Conservation (phyloP, 768 basidiomycete genomes). For the Trametes coccinea region DNA sequence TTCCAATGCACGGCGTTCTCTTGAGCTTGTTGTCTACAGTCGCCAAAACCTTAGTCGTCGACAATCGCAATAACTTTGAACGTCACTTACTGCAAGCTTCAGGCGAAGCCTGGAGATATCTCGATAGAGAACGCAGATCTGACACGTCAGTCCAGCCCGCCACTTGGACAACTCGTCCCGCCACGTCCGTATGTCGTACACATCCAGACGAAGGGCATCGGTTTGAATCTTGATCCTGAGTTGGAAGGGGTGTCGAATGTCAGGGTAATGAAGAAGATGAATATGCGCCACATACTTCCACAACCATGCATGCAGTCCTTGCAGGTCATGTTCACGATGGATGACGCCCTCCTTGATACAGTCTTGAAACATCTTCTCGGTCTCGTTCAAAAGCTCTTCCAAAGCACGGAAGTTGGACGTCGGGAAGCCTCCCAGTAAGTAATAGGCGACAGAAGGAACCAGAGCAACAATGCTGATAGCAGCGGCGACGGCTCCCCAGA, state of each 20-base stretch:
- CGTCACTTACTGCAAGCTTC: too few relatives aligned
- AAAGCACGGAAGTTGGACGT: not conserved
- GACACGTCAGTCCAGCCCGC: not conserved
- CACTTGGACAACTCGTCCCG: not conserved
- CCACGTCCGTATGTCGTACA: not conserved
- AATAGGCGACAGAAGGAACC: not conserved
- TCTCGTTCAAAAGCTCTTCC: not conserved
- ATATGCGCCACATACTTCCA: not conserved
- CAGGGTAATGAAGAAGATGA: not conserved
- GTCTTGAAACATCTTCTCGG: not conserved
- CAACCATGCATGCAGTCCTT: not conserved
- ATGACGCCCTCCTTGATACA: not conserved
- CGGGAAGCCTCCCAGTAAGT: not conserved
- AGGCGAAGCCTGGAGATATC: not conserved
- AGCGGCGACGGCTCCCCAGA: not conserved
- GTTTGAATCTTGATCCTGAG: not conserved
- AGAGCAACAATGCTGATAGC: not conserved
- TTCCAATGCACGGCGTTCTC: too few relatives aligned
- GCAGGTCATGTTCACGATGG: not conserved
- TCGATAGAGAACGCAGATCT: not conserved
- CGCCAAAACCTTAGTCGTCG: too few relatives aligned
- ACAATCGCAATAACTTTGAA: too few relatives aligned
- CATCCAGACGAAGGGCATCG: not conserved
- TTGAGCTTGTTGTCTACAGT: too few relatives aligned
- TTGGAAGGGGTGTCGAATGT: not conserved